phyloP scores from a whole-genome alignment of 139 green algal species.

The Pseudopediastrum boryanum region DNA sequence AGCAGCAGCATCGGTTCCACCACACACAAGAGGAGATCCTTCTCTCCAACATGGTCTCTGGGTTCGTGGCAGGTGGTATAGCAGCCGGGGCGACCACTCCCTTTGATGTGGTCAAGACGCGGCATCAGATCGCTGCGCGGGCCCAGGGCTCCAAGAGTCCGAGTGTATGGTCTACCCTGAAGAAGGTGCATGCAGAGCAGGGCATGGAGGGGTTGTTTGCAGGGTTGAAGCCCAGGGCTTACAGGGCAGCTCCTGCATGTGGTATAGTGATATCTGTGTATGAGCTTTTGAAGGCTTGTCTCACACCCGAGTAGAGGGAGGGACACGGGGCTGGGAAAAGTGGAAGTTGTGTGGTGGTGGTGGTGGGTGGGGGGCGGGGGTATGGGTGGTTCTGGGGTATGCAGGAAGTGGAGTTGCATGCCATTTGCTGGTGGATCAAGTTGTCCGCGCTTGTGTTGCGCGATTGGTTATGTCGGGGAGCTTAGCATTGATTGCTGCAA shows the following conservation, averaged over 20 bases:
- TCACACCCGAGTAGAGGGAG: conserved; percentile 26
- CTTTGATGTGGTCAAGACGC: conserved; percentile 97
- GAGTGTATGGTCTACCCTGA: conserved; percentile 45
- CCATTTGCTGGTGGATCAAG: too few species aligned
- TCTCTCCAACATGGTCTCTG: conserved; percentile 63
- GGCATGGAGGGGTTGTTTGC: conserved; percentile 79
- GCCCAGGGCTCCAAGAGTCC: background rate
- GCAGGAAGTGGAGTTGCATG: background rate
- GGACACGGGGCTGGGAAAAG: background rate
- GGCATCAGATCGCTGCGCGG: conserved; percentile 64
- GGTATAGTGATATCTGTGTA: conserved; percentile 91
- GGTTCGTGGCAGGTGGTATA: conserved; percentile 64
- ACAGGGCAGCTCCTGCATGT: conserved; percentile 83
- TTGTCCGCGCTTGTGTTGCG: background rate
- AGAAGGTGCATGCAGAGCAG: conserved; percentile 50
- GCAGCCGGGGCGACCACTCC: conserved; percentile 90
- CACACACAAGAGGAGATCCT: conserved; percentile 54
- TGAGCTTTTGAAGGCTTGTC: conserved; percentile 79
- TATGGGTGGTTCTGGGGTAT: background rate
- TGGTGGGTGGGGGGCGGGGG: background rate
- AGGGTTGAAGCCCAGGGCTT: conserved; percentile 72
- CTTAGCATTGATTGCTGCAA: background rate
- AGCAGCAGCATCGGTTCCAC: background rate
- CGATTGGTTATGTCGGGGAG: too few species aligned
- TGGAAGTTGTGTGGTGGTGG: background rate